phyloP scores from a whole-genome alignment of 495 filamentous ascomycete species.

The Schizothecium vesticola region DNA sequence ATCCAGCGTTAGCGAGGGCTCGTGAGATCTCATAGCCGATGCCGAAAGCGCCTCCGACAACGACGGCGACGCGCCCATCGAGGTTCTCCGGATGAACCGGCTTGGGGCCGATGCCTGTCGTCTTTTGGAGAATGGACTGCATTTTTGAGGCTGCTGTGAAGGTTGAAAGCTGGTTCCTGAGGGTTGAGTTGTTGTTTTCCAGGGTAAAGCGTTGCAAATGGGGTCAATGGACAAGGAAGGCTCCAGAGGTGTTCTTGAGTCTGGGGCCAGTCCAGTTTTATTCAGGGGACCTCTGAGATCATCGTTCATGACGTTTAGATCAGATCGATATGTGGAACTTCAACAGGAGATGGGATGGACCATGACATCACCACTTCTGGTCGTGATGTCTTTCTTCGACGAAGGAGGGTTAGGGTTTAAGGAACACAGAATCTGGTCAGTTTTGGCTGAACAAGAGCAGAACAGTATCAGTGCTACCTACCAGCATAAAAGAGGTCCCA shows the following conservation, averaged over 20 bases:
- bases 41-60: conserved; percentile 53
- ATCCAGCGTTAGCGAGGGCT: conserved; percentile 29
- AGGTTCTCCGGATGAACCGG: conserved; percentile 24
- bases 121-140: conserved; percentile 26
- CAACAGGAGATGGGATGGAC: neutral
- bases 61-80: conserved; percentile 42
- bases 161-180: neutral
- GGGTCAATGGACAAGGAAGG: neutral
- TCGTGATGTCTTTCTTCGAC: neutral
- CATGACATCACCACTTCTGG: neutral
- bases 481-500: no score
- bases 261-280: neutral
- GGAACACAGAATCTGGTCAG: no score
- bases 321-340: neutral
- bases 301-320: neutral
- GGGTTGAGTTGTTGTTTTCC: neutral
- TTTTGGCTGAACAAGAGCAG: no score
- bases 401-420: neutral
- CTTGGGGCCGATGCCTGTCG: conserved; percentile 22
- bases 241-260: neutral
- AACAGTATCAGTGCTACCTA: no score
- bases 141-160: conserved; percentile 6
- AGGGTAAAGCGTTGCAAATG: neutral
- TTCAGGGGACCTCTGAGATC: neutral
- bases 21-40: conserved; percentile 49